These are phyloP conservation scores for Oryza nivara DNA, from an alignment of 176 grass and related monocot species.

Conservation along the genomic window DNA sequence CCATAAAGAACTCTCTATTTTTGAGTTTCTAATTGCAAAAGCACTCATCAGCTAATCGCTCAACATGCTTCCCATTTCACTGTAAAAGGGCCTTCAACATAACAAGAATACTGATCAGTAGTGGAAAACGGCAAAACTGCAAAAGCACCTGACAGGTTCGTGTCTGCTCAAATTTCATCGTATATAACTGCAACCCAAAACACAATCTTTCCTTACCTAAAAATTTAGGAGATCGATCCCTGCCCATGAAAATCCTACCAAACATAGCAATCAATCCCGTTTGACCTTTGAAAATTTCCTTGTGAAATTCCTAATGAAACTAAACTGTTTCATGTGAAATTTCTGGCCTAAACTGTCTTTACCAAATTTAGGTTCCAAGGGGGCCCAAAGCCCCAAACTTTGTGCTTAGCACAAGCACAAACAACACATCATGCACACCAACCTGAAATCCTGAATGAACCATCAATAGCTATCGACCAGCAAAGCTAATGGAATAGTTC, in stretches of 20 bases:
- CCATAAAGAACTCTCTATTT: background rate
- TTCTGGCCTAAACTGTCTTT: background rate
- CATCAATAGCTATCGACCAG: conserved; percentile 3
- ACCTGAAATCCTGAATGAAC: conserved; percentile 1
- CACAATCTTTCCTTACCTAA: background rate
- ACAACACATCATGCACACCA: conserved; percentile 11
- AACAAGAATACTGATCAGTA: background rate
- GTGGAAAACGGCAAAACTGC: background rate
- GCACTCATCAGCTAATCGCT: background rate
- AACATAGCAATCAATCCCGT: no score
- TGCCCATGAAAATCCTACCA: conserved; percentile 20
- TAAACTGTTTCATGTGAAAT: background rate
- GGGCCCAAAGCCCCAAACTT: background rate
- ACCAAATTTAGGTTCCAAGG: background rate
- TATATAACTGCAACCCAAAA: background rate
- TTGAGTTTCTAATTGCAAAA: background rate
- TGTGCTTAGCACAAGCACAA: background rate
- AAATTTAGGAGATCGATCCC: no score
- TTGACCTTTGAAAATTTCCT: no score
- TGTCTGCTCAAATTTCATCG: background rate
- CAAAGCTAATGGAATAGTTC: background rate
- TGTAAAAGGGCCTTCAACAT: background rate
- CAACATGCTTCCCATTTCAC: background rate
- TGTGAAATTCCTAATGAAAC: background rate
- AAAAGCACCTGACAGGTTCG: background rate